A percentile compares a stretch with the other conserved stretches of the same genome.
These are phyloP conservation scores for Opeltia flavorubescens DNA, from an alignment of 495 filamentous ascomycete species.

Conservation along the genomic window DNA sequence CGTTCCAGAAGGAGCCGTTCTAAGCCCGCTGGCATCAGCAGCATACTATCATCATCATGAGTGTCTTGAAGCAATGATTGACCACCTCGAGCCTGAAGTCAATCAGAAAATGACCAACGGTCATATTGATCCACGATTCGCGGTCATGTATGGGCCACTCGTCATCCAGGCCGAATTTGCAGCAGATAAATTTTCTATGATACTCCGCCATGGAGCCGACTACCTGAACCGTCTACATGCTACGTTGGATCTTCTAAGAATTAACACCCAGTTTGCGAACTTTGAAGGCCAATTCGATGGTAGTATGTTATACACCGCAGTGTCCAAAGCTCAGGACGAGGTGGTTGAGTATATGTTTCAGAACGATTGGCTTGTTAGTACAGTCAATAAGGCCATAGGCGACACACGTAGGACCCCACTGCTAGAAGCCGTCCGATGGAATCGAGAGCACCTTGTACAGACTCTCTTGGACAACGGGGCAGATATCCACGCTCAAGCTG, in stretches of 20 bases:
- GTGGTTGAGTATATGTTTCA: conserved; percentile 10
- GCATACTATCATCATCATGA: conserved; percentile 9
- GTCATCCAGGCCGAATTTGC: background rate
- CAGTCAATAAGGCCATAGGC: conserved; percentile 3
- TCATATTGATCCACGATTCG: background rate
- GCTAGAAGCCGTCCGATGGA: conserved; percentile 38
- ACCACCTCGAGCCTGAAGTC: background rate
- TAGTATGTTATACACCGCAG: conserved; percentile 5
- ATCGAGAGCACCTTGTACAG: conserved; percentile 30
- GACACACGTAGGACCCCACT: conserved; percentile 23
- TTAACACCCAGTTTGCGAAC: background rate
- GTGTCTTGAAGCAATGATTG: conserved; percentile 9
- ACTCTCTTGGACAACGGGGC: conserved; percentile 35
- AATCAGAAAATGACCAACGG: conserved; percentile 1
- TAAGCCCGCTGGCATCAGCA: conserved; percentile 1
- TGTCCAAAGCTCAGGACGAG: conserved; percentile 7
- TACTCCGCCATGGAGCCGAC: conserved; percentile 3
- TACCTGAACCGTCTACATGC: conserved; percentile 1
- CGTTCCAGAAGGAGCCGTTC: background rate
- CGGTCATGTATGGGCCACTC: conserved; percentile 4
- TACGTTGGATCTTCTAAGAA: conserved; percentile 6
- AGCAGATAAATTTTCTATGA: conserved; percentile 12
- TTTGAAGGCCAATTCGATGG: conserved; percentile 1
- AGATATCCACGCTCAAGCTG: conserved; percentile 33
- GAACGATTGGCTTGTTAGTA: conserved; percentile 5